phyloP scores from a whole-genome alignment of 352 stramenopile genomes.

The Globisporangium acanthophoron region DNA sequence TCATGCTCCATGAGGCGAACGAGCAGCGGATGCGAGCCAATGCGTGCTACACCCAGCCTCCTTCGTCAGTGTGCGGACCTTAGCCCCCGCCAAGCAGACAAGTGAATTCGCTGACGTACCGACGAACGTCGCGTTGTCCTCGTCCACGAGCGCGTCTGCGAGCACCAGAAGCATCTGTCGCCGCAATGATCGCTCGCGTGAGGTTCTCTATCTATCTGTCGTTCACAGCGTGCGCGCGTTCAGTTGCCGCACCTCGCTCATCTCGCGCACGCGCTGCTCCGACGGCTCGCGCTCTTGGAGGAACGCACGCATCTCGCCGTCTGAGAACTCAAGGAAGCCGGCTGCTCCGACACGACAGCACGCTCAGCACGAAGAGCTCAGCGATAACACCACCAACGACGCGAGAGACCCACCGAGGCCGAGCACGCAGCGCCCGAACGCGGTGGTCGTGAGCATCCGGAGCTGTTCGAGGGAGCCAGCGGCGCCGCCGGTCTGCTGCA shows the following conservation, averaged over 20 bases:
- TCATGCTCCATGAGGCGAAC: slow-evolving; percentile 79
- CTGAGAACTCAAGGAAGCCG: slow-evolving; percentile 54
- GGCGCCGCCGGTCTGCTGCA: not conserved
- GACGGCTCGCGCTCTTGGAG: slow-evolving; percentile 16
- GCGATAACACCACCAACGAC: not conserved
- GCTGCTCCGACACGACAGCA: slow-evolving; percentile 20
- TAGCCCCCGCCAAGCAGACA: too few relatives aligned
- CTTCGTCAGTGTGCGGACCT: not conserved
- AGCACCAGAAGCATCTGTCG: slow-evolving; percentile 39
- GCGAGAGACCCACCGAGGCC: slow-evolving; percentile 37
- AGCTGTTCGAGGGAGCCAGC: slow-evolving; percentile 9
- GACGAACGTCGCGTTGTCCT: slow-evolving; percentile 78
- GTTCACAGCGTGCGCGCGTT: too few relatives aligned
- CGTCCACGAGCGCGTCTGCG: slow-evolving; percentile 53
- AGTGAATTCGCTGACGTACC: slow-evolving; percentile 20
- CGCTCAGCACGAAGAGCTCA: not conserved
- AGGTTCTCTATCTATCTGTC: not conserved
- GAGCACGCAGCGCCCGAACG: slow-evolving; percentile 70
- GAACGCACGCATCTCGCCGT: slow-evolving; percentile 44
- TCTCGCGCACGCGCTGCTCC: slow-evolving; percentile 27
- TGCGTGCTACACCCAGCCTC: slow-evolving; percentile 24
- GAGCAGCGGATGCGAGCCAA: slow-evolving; percentile 58
- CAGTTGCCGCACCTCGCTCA: slow-evolving; percentile 29
- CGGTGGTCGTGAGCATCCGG: slow-evolving; percentile 20
- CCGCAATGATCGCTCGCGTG: not conserved